Evolutionary conservation across 441 rosid genomes (phyloP).

Genomic region (Populus hybrid): DNA sequence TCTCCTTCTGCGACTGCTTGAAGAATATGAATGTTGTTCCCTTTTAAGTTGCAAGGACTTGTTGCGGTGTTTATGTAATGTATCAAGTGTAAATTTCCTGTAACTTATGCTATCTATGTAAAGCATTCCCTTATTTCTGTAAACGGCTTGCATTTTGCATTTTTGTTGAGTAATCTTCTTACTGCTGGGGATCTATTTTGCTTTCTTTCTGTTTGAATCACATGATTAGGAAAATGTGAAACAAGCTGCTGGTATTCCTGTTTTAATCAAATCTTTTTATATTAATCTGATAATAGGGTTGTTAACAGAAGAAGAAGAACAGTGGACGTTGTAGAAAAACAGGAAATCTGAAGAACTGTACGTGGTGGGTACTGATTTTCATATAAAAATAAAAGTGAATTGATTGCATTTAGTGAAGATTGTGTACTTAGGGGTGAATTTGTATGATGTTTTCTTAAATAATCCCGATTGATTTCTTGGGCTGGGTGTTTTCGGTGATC

Average conservation of each 20-base stretch:
- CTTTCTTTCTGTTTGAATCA: neutral
- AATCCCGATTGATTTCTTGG: no score
- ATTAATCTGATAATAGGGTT: neutral
- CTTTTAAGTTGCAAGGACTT: conserved; percentile 31
- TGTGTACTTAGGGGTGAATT: neutral
- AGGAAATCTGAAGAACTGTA: neutral
- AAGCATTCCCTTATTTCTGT: conserved; percentile 26
- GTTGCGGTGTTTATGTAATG: conserved; percentile 34
- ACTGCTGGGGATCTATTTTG: neutral
- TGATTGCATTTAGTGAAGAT: neutral
- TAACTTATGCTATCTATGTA: conserved; percentile 43
- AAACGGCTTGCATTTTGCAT: neutral
- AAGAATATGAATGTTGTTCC: conserved; percentile 29
- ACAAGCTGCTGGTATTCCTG: neutral
- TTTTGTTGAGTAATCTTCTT: neutral
- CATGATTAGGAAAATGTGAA: neutral
- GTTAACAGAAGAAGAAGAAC: neutral
- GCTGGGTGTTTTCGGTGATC: no score
- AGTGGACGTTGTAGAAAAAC: neutral
- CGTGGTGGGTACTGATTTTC: no score
- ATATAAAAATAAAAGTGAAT: neutral
- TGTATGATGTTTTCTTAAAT: no score
- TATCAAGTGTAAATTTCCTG: conserved; percentile 60
- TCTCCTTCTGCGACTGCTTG: conserved; percentile 21
- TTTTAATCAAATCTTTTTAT: neutral